Percentiles rank a stretch among this genome's conserved stretches.
Evolutionary conservation across 2,329 filamentous ascomycete genomes (phyloP).

Genomic region (Scytalidium lignicola): DNA sequence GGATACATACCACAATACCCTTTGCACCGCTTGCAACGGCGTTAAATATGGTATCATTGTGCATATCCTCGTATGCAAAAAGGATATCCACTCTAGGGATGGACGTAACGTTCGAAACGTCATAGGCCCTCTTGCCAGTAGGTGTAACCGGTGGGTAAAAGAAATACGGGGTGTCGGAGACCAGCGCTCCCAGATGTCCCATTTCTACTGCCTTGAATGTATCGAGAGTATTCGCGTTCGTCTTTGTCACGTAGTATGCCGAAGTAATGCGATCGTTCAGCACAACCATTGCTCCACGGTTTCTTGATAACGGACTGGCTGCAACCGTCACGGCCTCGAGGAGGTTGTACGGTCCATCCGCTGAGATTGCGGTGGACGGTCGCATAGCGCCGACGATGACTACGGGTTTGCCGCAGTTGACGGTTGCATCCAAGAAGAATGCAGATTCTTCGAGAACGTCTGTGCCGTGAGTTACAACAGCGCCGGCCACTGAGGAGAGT

Average conservation of each 20-base stretch:
- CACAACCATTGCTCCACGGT: slow-evolving; percentile 53
- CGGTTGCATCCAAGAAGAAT: slow-evolving; percentile 56
- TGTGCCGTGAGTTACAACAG: slow-evolving; percentile 60
- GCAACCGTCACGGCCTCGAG: slow-evolving; percentile 55
- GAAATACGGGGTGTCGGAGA: slow-evolving; percentile 54
- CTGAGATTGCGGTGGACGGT: slow-evolving; percentile 55
- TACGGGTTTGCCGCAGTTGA: slow-evolving; percentile 53
- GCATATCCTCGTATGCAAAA: slow-evolving; percentile 49
- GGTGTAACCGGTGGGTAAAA: slow-evolving; percentile 50
- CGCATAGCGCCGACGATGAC: slow-evolving; percentile 59
- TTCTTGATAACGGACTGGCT: slow-evolving; percentile 35
- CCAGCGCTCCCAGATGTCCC: slow-evolving; percentile 52
- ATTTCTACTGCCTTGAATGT: slow-evolving; percentile 55
- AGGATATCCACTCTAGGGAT: slow-evolving; percentile 53
- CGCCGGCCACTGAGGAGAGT: slow-evolving; percentile 33
- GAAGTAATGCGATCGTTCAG: slow-evolving; percentile 57
- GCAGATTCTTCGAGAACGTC: slow-evolving; percentile 61
- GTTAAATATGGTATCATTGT: slow-evolving; percentile 40
- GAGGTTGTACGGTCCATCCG: slow-evolving; percentile 59
- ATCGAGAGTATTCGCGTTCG: slow-evolving; percentile 57
- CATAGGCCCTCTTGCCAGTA: slow-evolving; percentile 39
- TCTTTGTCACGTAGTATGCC: slow-evolving; percentile 56
- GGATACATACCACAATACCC: slow-evolving; percentile 39
- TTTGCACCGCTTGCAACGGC: slow-evolving; percentile 45
- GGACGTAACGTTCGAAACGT: slow-evolving; percentile 28